These are phyloP conservation scores for Chamaecyparis obtusa DNA, from an alignment of 75 land plant species.

Conservation along the genomic window DNA sequence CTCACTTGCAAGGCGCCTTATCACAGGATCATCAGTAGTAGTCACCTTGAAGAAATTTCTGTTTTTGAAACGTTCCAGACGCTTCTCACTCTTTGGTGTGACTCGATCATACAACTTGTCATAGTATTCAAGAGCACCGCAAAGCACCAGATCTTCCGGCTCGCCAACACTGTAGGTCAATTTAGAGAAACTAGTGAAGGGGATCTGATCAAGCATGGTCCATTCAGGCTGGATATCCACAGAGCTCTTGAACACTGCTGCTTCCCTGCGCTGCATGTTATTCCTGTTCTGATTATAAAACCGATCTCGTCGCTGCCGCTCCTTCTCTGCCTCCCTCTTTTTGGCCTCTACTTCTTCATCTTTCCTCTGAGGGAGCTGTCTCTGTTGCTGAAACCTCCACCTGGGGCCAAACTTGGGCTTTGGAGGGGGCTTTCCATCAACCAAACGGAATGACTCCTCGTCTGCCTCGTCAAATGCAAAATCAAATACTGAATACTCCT, in stretches of 20 bases:
- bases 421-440: slow-evolving; percentile 84
- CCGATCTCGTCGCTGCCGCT: slow-evolving; percentile 72
- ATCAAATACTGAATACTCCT: slow-evolving; percentile 63
- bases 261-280: slow-evolving; percentile 46
- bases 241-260: slow-evolving; percentile 59
- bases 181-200: slow-evolving; percentile 87
- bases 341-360: slow-evolving; percentile 90
- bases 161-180: slow-evolving; percentile 76
- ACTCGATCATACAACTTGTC: slow-evolving; percentile 81
- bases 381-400: slow-evolving; percentile 71
- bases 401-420: slow-evolving; percentile 72
- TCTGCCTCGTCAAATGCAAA: slow-evolving; percentile 70
- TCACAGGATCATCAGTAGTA: slow-evolving; percentile 96
- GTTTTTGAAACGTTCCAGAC: slow-evolving; percentile 87
- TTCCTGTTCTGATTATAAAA: slow-evolving; percentile 49
- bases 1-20: slow-evolving; percentile 74
- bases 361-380: slow-evolving; percentile 87
- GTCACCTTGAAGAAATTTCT: slow-evolving; percentile 93
- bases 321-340: slow-evolving; percentile 84
- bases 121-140: slow-evolving; percentile 85
- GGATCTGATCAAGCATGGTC: slow-evolving; percentile 98
- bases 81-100: slow-evolving; percentile 82
- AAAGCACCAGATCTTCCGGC: slow-evolving; percentile 77
- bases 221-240: slow-evolving; percentile 99
- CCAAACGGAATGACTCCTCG: slow-evolving; percentile 71